Base-by-base conservation (phyloP, 2,329 filamentous ascomycete species). In the Colletotrichum agaves region DNA sequence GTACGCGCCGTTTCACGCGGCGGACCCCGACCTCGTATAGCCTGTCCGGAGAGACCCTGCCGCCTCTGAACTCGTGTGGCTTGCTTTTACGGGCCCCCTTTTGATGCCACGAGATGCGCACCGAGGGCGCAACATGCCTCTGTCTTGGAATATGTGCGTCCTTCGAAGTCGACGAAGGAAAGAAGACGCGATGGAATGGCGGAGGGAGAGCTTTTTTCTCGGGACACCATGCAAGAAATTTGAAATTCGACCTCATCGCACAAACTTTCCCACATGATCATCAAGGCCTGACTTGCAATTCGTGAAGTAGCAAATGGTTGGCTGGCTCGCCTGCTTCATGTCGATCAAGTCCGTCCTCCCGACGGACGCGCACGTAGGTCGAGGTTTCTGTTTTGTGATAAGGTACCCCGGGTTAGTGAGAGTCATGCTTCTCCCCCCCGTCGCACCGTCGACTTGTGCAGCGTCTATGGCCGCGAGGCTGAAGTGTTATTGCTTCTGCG, bases 231-330 rank as follows among this genome's bases (percentile, higher is more conserved):
- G 31, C 23, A 13, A 47, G 47, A 64, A 61, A 55, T 12, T 37
- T 33, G 17, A 43, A 31, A 33, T 17, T 21, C 47, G 37, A 39
- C 53, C 37, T 21, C 31, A 43, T 67, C 27, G 41, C 61, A 64
- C 64, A 64, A 67, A 53, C 61, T 52, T 55, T 58, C 11, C 35
- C 64, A 59, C 64, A 64, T 67, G 64, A 67, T 39, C 64, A 7
- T 35, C 53, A 55, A 15, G 15, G 23, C 33, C 47, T 8, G 21
- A 17, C 46, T 41, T 67, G 64, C 47, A 37, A 33, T 27, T 37
- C 39, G 39, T 31, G 31, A 55, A 17, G 19, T 13, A 17, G 17
- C 44, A 23, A 52, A 43, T 41, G 35, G 21, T 31, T 12, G 31
- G 15, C 27, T 7, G 10, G 15, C 31, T 27, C 12, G 47, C 27